These are phyloP conservation scores for Leptodontidium sp. DNA, from an alignment of 2,329 filamentous ascomycete genomes.

Conservation along the genomic window DNA sequence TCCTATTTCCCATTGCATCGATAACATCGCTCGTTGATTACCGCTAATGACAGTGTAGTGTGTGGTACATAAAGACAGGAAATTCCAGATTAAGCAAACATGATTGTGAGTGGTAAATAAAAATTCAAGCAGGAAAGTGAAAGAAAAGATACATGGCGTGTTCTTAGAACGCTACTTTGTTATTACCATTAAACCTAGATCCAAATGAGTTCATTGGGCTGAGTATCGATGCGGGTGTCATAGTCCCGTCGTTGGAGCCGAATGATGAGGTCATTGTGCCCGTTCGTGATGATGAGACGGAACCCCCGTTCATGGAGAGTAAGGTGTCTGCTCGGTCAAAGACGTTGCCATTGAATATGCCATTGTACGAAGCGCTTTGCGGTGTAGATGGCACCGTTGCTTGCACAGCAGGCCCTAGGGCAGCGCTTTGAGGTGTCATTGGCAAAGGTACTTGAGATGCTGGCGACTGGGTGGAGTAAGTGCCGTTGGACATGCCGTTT, in stretches of 20 bases:
- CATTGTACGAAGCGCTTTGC: constrained; percentile 42
- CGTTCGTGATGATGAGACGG: constrained; percentile 40
- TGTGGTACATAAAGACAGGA: constrained; percentile 10
- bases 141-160: not conserved
- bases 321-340: constrained; percentile 46
- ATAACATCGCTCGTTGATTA: constrained; percentile 19
- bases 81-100: constrained; percentile 14
- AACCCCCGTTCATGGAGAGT: constrained; percentile 40
- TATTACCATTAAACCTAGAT: constrained; percentile 41
- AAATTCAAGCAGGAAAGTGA: not conserved
- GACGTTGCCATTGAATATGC: constrained; percentile 45
- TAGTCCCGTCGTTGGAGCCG: constrained; percentile 40
- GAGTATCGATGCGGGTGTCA: constrained; percentile 41
- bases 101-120: not conserved
- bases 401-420: constrained; percentile 87
- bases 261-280: constrained; percentile 46
- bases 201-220: constrained; percentile 42
- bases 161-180: constrained; percentile 41
- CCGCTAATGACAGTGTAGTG: constrained; percentile 20
- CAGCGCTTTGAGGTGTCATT: constrained; percentile 88
- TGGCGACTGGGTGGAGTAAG: constrained; percentile 44
- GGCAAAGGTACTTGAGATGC: constrained; percentile 69
- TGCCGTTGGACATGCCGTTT: constrained; percentile 38
- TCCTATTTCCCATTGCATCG: constrained; percentile 6
- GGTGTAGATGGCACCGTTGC: constrained; percentile 83